Evolutionary conservation across 2,329 filamentous ascomycete species (phyloP).

Genomic region (Aureobasidium sp.): DNA sequence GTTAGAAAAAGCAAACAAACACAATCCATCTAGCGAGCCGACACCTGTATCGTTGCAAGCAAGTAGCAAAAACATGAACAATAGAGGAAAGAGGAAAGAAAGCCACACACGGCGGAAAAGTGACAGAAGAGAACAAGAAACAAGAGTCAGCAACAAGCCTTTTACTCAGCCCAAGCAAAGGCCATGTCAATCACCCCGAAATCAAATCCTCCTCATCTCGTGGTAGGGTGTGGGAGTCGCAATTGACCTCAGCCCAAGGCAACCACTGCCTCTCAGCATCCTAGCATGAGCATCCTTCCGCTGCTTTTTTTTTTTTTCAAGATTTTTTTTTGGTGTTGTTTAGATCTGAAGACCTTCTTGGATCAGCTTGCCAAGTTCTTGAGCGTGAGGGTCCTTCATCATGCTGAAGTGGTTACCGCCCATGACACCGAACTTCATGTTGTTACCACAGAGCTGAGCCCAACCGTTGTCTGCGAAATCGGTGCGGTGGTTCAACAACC

Average conservation of each 20-base stretch:
- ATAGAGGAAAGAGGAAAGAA: background rate
- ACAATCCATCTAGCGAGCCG: constrained; percentile 9
- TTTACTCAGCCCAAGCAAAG: constrained; percentile 14
- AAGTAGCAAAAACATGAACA: background rate
- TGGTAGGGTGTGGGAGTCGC: background rate
- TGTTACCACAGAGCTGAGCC: constrained; percentile 56
- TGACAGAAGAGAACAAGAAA: background rate
- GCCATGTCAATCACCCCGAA: background rate
- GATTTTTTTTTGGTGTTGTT: background rate
- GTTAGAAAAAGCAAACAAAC: background rate
- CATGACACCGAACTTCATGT: constrained; percentile 58
- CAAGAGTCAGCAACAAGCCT: background rate
- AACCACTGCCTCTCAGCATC: constrained; percentile 15
- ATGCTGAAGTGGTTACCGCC: constrained; percentile 67
- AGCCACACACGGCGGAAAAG: background rate
- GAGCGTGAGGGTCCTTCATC: constrained; percentile 53
- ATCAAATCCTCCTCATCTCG: constrained; percentile 1
- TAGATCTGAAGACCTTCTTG: constrained; percentile 29
- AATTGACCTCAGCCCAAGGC: constrained; percentile 23
- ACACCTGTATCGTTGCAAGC: constrained; percentile 11
- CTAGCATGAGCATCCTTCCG: constrained; percentile 15
- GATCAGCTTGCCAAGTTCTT: constrained; percentile 33
- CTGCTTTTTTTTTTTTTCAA: constrained; percentile 1
- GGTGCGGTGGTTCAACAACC: constrained; percentile 63
- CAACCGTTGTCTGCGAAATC: constrained; percentile 64